Evolutionary conservation across 805 yeast genomes (phyloP), one percentile per base, ranked within the genome.

Genomic region (Zygosaccharomyces rouxii): DNA sequence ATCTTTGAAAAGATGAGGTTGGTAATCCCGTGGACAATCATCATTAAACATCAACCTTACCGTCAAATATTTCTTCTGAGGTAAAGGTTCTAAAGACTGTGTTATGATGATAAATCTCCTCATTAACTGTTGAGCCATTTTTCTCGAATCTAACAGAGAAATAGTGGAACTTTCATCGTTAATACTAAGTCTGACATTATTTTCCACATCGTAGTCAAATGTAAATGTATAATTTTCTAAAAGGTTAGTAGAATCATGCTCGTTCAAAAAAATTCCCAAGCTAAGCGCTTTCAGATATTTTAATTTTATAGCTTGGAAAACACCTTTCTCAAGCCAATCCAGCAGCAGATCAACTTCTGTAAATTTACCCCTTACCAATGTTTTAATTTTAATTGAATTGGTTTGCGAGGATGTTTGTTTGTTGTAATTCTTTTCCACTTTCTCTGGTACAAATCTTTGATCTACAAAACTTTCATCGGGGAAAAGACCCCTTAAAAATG

Each of bases 401-500:
- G 56, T 48, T 30, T 54, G 58, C 4, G 54, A 38, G 4, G 51
- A 52, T 26, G 40, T 45, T 35, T 54, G 47, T 38, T 66, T 66
- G 39, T 58, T 58, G 35, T 64, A 65, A 38, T 55, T 57, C 21
- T 54, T 54, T 23, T 62, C 66, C 29, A 62, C 62, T 40, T 67
- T 67, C 18, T 62, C 66, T 1, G 75, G 74, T 3, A 70, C 69
- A 58, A 75, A 76, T 31, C 69, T 59, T 48, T 72, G 75, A 54
- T 80, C 83, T 23, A 67, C 67, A 58, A 77, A 81, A 55, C 69
- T 71, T 10, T 72, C 76, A 51, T 81, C 84, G 6, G 78, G 77
- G 51, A 81, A 81, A 18, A 81, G 63, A 1, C 82, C 81, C 49
- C 86, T 68, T 13, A 81, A 62, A 55, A 72, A 81, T 1, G 82